Evolutionary conservation across 1,284 basidiomycete genomes (phyloP), one percentile per base, ranked within the genome.

Genomic region (Moniliophthora roreri): DNA sequence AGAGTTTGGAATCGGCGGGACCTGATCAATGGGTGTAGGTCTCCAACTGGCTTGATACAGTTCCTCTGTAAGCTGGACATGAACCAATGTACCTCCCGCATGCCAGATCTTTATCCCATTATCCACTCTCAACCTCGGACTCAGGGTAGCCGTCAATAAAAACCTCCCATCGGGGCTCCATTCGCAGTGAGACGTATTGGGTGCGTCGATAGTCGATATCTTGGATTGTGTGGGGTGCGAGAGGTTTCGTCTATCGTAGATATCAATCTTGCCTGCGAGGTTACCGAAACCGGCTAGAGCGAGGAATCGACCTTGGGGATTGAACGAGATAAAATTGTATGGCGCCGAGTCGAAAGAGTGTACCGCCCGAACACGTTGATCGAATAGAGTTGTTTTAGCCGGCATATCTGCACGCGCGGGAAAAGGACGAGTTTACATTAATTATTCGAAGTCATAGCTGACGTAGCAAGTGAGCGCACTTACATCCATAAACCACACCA

Each of bases 101-200:
- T 98, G 95, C 91, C 91, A 98, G 56, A 99, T 81, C 72, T 94
- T 95, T 69, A 98, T 86, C 1, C 96, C 94, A 64, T 98, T 98
- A 74, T 99, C 96, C 50, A 99, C 97, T 37, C 97, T 86, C 51
- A 99, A 73, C 28, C 97, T 84, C 1, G 97, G 96, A 15, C 91
- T 95, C 26, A 98, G 81, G 0, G 94, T 98, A 1, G 95, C 95
- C 1, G 95, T 98, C 62, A 99, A 78, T 41, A 99, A 79, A 75
- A 90, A 96, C 45, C 91, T 86, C 9, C 96, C 96, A 61, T 95
- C 93, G 0, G 95, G 91, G 20, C 91, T 93, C 95, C 96, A 99
- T 68, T 96, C 91, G 69, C 94, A 98, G 63, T 90, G 81, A 0
- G 90, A 93, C 5, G 94, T 93, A 70, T 98, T 98, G 7, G 94